These are phyloP conservation scores for Tilletia walkeri DNA, from an alignment of 1,284 basidiomycete species.

Conservation along the genomic window DNA sequence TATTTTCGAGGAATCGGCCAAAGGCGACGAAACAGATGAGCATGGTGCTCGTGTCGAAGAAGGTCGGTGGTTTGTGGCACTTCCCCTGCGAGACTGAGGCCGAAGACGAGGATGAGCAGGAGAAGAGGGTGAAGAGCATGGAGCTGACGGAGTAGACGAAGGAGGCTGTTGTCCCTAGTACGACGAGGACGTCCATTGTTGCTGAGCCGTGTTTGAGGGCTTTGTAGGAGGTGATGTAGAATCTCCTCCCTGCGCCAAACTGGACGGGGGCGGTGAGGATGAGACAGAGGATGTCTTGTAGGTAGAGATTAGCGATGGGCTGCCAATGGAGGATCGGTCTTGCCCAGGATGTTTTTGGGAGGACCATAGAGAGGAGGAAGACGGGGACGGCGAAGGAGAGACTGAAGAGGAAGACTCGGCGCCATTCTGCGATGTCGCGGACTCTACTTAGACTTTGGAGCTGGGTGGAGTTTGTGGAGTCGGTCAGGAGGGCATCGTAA, in stretches of 20 bases:
- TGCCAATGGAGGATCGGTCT: conserved; percentile 49
- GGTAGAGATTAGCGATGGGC: conserved; percentile 62
- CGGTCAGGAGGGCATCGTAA: conserved; percentile 80
- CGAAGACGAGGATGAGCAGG: conserved; percentile 18
- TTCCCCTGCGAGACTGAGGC: conserved; percentile 56
- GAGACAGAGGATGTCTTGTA: conserved; percentile 79
- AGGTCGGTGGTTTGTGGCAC: conserved; percentile 77
- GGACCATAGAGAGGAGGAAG: conserved; percentile 86
- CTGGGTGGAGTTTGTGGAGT: conserved; percentile 80
- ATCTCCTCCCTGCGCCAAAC: conserved; percentile 82
- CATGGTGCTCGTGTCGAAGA: conserved; percentile 99
- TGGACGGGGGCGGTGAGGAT: conserved; percentile 87
- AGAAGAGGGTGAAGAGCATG: conserved; percentile 59
- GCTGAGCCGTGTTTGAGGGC: conserved; percentile 82
- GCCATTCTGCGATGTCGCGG: conserved; percentile 89
- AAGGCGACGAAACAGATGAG: conserved; percentile 94
- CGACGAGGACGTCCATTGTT: conserved; percentile 88
- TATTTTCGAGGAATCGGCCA: conserved; percentile 91
- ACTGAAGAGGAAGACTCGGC: conserved; percentile 73
- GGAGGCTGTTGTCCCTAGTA: conserved; percentile 89
- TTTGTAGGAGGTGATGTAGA: conserved; percentile 87
- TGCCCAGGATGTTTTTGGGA: conserved; percentile 63
- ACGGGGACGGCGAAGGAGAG: conserved; percentile 83
- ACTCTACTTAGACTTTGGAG: conserved; percentile 83
- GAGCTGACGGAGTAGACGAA: conserved; percentile 81